Evolutionary conservation across 495 filamentous ascomycete genomes (phyloP).

Genomic region (Pseudevernia furfuracea): DNA sequence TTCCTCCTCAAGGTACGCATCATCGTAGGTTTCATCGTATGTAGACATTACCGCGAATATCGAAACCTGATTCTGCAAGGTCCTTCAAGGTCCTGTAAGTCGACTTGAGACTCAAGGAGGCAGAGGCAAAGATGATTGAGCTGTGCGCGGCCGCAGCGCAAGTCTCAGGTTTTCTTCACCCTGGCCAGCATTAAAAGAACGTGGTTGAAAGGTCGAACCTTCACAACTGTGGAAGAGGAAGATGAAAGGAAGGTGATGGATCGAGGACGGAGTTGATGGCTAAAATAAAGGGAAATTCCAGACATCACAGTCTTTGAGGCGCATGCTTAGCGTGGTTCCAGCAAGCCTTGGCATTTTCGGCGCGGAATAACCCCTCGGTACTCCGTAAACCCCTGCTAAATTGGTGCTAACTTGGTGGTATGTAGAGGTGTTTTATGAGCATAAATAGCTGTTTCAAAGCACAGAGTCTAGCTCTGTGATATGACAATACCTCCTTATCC

Average conservation of each 20-base stretch:
- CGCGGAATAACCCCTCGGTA: not conserved
- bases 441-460: not conserved
- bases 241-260: not conserved
- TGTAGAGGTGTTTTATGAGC: not conserved
- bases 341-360: not conserved
- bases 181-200: conserved; percentile 11
- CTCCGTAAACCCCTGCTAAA: not conserved
- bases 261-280: not conserved
- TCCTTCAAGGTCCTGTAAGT: not conserved
- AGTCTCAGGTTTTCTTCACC: not conserved
- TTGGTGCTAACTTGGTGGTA: too few relatives aligned
- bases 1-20: conserved; percentile 56
- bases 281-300: not conserved
- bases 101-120: not conserved
- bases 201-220: not conserved
- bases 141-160: conserved; percentile 3
- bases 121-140: conserved; percentile 3
- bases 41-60: conserved; percentile 39
- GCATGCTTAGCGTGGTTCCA: conserved; percentile 11
- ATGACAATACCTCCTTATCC: not conserved
- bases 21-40: conserved; percentile 46
- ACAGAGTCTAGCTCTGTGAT: not conserved
- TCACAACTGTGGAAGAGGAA: not conserved
- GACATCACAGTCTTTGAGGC: not conserved
- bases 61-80: not conserved